phyloP scores from a whole-genome alignment of 2,329 filamentous ascomycete species.

The Xenoacremonium recifei region DNA sequence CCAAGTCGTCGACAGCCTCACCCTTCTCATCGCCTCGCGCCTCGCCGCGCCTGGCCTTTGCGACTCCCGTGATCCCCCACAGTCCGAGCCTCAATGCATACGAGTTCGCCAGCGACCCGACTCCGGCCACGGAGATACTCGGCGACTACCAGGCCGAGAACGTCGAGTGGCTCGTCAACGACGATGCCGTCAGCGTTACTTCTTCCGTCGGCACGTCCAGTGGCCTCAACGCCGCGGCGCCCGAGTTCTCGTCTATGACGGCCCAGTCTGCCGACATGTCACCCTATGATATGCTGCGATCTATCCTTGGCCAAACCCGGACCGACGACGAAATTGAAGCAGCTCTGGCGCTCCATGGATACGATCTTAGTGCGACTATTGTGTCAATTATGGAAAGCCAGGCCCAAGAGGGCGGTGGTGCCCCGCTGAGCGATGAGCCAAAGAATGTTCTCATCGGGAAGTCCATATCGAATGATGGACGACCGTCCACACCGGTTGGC shows the following conservation, averaged over 20 bases:
- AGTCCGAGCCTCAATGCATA: slow-evolving; percentile 94
- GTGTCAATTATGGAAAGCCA: slow-evolving; percentile 81
- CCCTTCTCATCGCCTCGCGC: slow-evolving; percentile 93
- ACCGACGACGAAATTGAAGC: slow-evolving; percentile 93
- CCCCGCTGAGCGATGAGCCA: slow-evolving; percentile 48
- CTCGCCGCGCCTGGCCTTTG: slow-evolving; percentile 85
- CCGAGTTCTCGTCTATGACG: slow-evolving; percentile 66
- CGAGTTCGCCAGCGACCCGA: slow-evolving; percentile 82
- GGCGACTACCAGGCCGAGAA: slow-evolving; percentile 91
- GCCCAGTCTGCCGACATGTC: slow-evolving; percentile 85
- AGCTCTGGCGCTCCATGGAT: slow-evolving; percentile 85
- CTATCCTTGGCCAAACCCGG: slow-evolving; percentile 84
- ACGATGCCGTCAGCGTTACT: slow-evolving; percentile 76
- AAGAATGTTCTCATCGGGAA: slow-evolving; percentile 81
- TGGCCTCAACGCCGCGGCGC: slow-evolving; percentile 73
- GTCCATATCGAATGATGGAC: slow-evolving; percentile 73
- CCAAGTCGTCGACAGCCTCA: slow-evolving; percentile 76
- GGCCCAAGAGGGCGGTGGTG: slow-evolving; percentile 36
- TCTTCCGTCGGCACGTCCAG: slow-evolving; percentile 70
- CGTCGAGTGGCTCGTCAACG: slow-evolving; percentile 95
- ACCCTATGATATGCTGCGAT: slow-evolving; percentile 95
- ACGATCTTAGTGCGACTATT: slow-evolving; percentile 90
- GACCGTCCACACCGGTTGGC: slow-evolving; percentile 73
- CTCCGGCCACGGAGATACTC: slow-evolving; percentile 79
- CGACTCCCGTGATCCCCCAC: slow-evolving; percentile 87